phyloP scores from a whole-genome alignment of 139 green algal species.

The Haematococcus lacustris region DNA sequence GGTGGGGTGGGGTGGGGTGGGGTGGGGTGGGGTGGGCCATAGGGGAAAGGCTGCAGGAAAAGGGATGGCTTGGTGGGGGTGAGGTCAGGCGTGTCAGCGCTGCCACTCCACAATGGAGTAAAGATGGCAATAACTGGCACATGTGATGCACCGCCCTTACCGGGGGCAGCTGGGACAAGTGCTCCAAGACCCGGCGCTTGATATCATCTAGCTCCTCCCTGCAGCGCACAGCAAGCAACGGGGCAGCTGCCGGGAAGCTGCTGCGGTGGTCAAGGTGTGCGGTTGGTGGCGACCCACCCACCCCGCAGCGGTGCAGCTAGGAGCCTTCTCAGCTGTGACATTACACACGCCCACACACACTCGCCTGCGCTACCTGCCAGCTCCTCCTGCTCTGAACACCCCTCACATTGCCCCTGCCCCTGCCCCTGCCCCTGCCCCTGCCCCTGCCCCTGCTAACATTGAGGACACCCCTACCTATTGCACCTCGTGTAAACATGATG shows the following conservation, averaged over 20 bases:
- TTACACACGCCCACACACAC: background rate
- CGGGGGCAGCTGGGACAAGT: slow-evolving; percentile 63
- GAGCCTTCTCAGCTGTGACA: background rate
- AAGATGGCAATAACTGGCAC: background rate
- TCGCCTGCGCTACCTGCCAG: too few relatives aligned
- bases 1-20: background rate
- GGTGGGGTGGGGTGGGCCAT: background rate
- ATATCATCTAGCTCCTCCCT: slow-evolving; percentile 70
- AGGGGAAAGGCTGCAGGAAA: background rate
- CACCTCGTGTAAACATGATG: too few relatives aligned
- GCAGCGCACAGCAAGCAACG: background rate
- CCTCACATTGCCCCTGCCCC: too few relatives aligned
- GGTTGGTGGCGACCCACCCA: background rate
- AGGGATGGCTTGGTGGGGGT: background rate
- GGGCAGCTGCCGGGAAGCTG: too few relatives aligned
- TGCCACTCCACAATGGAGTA: background rate
- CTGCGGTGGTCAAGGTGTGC: background rate
- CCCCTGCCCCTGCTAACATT: too few relatives aligned
- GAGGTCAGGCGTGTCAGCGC: background rate
- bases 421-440: too few relatives aligned
- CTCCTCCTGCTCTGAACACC: too few relatives aligned
- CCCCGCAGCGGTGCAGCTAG: background rate
- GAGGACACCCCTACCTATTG: too few relatives aligned
- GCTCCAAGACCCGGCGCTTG: slow-evolving; percentile 54
- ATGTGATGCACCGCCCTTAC: slow-evolving; percentile 17